Conservation (phyloP, 2,329 filamentous ascomycete species). For the Bipolaris cookei region DNA sequence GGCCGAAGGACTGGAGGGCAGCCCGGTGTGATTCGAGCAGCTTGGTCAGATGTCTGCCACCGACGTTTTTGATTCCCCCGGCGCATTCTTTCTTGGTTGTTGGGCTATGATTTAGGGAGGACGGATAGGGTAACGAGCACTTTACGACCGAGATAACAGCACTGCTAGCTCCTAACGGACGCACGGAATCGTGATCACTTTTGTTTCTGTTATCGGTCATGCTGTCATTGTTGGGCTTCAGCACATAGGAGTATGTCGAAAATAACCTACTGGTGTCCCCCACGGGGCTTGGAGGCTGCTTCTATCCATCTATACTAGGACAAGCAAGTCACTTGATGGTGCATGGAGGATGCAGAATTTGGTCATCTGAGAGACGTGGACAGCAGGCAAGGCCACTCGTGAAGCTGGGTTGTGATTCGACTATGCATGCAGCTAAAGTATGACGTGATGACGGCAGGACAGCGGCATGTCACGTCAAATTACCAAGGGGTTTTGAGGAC, state of each 20-base stretch:
- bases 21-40: slow-evolving; percentile 28
- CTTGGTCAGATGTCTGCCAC: not conserved
- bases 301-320: not conserved
- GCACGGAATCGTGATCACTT: not conserved
- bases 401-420: slow-evolving; percentile 9
- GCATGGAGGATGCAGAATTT: slow-evolving; percentile 2
- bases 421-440: slow-evolving; percentile 14
- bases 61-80: not conserved
- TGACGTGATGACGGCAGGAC: slow-evolving; percentile 15
- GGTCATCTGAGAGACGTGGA: slow-evolving; percentile 8
- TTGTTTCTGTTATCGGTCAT: not conserved
- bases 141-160: slow-evolving; percentile 18
- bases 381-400: slow-evolving; percentile 3
- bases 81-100: not conserved
- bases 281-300: not conserved
- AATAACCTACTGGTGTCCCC: too few relatives aligned
- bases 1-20: slow-evolving; percentile 45
- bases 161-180: slow-evolving; percentile 14
- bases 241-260: not conserved
- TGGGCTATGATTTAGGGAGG: slow-evolving; percentile 2
- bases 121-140: slow-evolving; percentile 12
- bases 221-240: not conserved
- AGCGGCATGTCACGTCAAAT: not conserved
- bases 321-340: slow-evolving; percentile 14
- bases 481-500: not conserved